A percentile compares a stretch with the other conserved stretches of the same genome.
These are phyloP conservation scores for Macroventuria anomochaeta DNA, from an alignment of 2,329 filamentous ascomycete genomes.

Conservation along the genomic window DNA sequence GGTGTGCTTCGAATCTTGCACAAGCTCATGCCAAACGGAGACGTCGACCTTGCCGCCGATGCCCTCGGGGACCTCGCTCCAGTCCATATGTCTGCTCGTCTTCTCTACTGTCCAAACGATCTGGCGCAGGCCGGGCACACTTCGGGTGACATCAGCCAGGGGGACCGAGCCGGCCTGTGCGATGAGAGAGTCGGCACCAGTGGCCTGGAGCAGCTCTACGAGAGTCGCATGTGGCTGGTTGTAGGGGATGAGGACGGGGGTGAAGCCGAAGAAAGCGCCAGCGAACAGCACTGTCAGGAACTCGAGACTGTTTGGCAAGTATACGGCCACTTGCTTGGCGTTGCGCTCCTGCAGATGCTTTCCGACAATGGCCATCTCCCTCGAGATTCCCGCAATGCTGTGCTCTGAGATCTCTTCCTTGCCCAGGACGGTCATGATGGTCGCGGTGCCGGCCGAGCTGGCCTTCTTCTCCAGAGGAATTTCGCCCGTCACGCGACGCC, in stretches of 20 bases:
- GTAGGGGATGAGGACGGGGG: slow-evolving; percentile 84
- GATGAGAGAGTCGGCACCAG: slow-evolving; percentile 80
- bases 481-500: slow-evolving; percentile 75
- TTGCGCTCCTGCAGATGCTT: slow-evolving; percentile 73
- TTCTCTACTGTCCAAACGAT: slow-evolving; percentile 93
- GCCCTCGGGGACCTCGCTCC: slow-evolving; percentile 84
- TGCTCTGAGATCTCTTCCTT: slow-evolving; percentile 77
- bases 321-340: slow-evolving; percentile 79
- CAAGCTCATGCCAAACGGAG: slow-evolving; percentile 89
- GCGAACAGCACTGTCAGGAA: slow-evolving; percentile 82
- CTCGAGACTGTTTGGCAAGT: slow-evolving; percentile 92
- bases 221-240: slow-evolving; percentile 74
- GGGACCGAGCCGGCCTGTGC: slow-evolving; percentile 87
- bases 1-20: slow-evolving; percentile 66
- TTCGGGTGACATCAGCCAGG: slow-evolving; percentile 72
- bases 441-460: slow-evolving; percentile 68
- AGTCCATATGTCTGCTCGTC: slow-evolving; percentile 91
- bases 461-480: slow-evolving; percentile 68
- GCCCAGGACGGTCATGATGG: slow-evolving; percentile 80
- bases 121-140: slow-evolving; percentile 72
- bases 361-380: slow-evolving; percentile 87
- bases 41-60: slow-evolving; percentile 78
- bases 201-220: slow-evolving; percentile 73
- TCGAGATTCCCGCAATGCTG: slow-evolving; percentile 71
- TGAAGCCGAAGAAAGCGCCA: slow-evolving; percentile 87